Evolutionary conservation across 805 yeast species (phyloP).

Genomic region (Candida chauliodis): DNA sequence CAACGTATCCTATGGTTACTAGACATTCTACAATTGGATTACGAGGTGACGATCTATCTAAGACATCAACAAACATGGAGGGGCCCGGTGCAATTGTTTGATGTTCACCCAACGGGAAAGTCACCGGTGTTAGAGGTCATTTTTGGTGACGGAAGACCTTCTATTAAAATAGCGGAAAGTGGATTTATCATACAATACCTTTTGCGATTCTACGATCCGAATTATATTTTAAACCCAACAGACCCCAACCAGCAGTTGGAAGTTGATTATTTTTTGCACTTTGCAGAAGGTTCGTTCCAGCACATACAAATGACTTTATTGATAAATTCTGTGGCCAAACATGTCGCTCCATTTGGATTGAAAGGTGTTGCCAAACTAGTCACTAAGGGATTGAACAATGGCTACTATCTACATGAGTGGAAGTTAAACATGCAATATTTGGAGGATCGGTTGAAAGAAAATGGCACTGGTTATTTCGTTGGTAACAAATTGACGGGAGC

Average conservation of each 20-base stretch:
- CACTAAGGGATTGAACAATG: slow-evolving; percentile 43
- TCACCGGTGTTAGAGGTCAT: slow-evolving; percentile 53
- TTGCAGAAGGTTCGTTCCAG: slow-evolving; percentile 60
- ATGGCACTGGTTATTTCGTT: slow-evolving; percentile 35
- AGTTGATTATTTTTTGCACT: slow-evolving; percentile 54
- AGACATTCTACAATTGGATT: slow-evolving; percentile 56
- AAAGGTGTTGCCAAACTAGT: slow-evolving; percentile 42
- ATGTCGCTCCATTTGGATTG: slow-evolving; percentile 46
- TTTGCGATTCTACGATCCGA: slow-evolving; percentile 32
- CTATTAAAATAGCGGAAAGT: slow-evolving; percentile 32
- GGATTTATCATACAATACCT: slow-evolving; percentile 39
- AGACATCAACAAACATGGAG: slow-evolving; percentile 46
- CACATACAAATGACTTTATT: slow-evolving; percentile 40
- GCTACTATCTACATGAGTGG: slow-evolving; percentile 49
- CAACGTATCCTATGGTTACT: slow-evolving; percentile 61
- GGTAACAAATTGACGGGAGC: slow-evolving; percentile 37
- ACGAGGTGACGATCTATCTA: slow-evolving; percentile 49
- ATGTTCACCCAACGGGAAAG: slow-evolving; percentile 61
- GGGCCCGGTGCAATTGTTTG: slow-evolving; percentile 44
- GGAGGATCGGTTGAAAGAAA: slow-evolving; percentile 19
- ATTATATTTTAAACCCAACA: slow-evolving; percentile 21
- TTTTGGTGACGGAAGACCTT: slow-evolving; percentile 33
- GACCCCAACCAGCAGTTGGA: slow-evolving; percentile 36
- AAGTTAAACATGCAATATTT: slow-evolving; percentile 28
- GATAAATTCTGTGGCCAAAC: slow-evolving; percentile 39